A percentile compares a stretch with the other conserved stretches of the same genome.
These are phyloP conservation scores for Phylloporus sp. DNA, from an alignment of 768 basidiomycete genomes.

Conservation along the genomic window DNA sequence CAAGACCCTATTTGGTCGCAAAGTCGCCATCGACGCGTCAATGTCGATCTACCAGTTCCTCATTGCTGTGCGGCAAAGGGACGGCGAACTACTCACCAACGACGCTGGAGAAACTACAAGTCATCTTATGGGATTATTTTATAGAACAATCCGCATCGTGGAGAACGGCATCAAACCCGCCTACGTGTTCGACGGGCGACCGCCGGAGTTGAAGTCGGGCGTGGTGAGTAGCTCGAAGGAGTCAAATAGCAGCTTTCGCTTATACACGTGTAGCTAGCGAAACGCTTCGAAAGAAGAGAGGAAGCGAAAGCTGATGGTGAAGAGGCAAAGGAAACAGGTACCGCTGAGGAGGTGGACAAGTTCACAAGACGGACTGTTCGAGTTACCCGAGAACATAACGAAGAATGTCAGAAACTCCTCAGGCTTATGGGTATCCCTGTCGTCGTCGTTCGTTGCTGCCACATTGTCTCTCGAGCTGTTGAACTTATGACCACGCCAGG, in stretches of 20 bases:
- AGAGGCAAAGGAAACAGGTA: constrained; percentile 95
- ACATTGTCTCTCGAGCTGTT: background rate
- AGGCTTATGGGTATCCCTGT: constrained; percentile 96
- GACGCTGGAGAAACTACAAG: constrained; percentile 98
- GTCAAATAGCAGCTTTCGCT: background rate
- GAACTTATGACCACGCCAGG: constrained; percentile 42
- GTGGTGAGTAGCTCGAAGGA: constrained; percentile 59
- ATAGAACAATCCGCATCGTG: constrained; percentile 93
- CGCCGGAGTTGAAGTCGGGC: constrained; percentile 93
- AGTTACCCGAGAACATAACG: constrained; percentile 94
- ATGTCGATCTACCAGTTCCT: constrained; percentile 98
- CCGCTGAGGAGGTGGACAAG: constrained; percentile 87
- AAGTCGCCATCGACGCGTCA: constrained; percentile 97
- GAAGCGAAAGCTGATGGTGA: constrained; percentile 94
- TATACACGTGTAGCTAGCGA: constrained; percentile 63
- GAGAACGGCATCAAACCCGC: constrained; percentile 98
- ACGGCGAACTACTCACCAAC: constrained; percentile 94
- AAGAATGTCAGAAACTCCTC: constrained; percentile 85
- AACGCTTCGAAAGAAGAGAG: constrained; percentile 87
- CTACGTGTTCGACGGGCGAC: constrained; percentile 98
- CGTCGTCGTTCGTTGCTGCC: constrained; percentile 60
- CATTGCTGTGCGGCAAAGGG: constrained; percentile 93
- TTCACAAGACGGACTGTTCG: constrained; percentile 88
- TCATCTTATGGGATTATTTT: constrained; percentile 99
- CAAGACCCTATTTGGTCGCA: constrained; percentile 95